These are phyloP conservation scores for Zasmidium citrigriseum DNA, from an alignment of 2,329 filamentous ascomycete species.

Conservation along the genomic window DNA sequence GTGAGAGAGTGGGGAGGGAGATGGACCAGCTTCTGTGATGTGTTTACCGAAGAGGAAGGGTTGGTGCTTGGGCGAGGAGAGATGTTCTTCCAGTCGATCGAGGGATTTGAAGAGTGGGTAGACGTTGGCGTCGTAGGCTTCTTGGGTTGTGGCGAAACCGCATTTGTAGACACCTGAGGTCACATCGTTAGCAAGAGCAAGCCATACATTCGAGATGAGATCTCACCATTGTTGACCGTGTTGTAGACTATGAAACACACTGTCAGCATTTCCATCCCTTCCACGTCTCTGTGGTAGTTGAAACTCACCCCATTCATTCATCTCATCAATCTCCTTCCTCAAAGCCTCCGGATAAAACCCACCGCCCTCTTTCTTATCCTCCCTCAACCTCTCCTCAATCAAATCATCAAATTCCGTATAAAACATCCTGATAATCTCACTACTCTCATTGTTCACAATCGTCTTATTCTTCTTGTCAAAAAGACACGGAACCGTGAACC, in stretches of 20 bases:
- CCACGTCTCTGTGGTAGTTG: neutral
- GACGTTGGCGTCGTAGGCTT: conserved; percentile 78
- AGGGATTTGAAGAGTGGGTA: conserved; percentile 71
- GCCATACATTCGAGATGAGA: neutral
- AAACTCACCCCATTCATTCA: conserved; percentile 68
- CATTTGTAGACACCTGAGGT: conserved; percentile 39
- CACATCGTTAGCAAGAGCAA: neutral
- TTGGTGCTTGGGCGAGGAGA: conserved; percentile 49
- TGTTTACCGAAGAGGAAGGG: conserved; percentile 74
- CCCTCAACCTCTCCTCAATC: conserved; percentile 54
- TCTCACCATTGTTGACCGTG: conserved; percentile 45
- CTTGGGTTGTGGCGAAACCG: conserved; percentile 82
- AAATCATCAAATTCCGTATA: conserved; percentile 74
- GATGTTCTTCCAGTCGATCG: conserved; percentile 72
- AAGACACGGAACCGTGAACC: conserved; percentile 81
- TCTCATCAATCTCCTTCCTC: conserved; percentile 69
- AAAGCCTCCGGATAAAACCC: conserved; percentile 69
- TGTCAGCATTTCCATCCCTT: neutral
- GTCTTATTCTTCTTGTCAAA: conserved; percentile 65
- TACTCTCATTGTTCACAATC: conserved; percentile 88
- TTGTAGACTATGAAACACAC: conserved; percentile 64
- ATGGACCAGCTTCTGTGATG: conserved; percentile 68
- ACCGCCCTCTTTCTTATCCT: conserved; percentile 53
- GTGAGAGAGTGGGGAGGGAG: conserved; percentile 61
- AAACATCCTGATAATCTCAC: conserved; percentile 89